Evolutionary conservation across 176 grass and related monocot genomes (phyloP).

Genomic region (Thinopyrum elongatum): DNA sequence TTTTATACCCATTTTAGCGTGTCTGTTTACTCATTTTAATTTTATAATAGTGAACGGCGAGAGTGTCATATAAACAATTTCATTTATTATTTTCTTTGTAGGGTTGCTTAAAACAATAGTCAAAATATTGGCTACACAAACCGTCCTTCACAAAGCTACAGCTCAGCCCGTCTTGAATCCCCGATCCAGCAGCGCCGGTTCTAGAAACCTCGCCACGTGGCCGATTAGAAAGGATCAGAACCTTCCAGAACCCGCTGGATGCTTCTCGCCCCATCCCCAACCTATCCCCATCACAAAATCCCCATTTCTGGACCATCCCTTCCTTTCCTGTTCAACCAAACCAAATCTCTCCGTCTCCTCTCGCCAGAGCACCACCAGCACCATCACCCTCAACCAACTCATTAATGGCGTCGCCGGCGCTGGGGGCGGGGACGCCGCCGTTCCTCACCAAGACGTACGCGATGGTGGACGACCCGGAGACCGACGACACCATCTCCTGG

Average conservation of each 20-base stretch:
- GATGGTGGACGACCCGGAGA: slow-evolving; percentile 56
- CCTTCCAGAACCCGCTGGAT: slow-evolving; percentile 61
- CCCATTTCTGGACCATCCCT: slow-evolving; percentile 19
- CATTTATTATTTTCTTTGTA: too few relatives aligned
- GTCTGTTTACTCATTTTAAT: too few relatives aligned
- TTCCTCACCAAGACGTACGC: slow-evolving; percentile 74
- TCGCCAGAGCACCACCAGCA: background rate
- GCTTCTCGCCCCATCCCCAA: slow-evolving; percentile 35
- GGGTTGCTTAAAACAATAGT: too few relatives aligned
- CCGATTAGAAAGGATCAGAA: slow-evolving; percentile 3
- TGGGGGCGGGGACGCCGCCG: slow-evolving; percentile 46
- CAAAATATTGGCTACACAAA: background rate
- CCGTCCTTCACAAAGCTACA: background rate
- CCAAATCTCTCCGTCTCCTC: background rate
- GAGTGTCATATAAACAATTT: too few relatives aligned
- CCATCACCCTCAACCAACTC: background rate
- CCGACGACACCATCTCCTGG: slow-evolving; percentile 67
- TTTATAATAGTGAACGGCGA: too few relatives aligned
- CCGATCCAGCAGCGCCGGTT: background rate
- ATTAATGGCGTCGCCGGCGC: slow-evolving; percentile 38
- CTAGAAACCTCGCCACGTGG: slow-evolving; percentile 43
- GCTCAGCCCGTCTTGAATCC: background rate
- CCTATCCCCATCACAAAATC: slow-evolving; percentile 17
- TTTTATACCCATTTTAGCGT: too few relatives aligned
- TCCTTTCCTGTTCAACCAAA: slow-evolving; percentile 20